Percentiles rank a stretch among this genome's conserved stretches.
phyloP scores from a whole-genome alignment of 441 rosid genomes.

The Gossypium schwendimanii region DNA sequence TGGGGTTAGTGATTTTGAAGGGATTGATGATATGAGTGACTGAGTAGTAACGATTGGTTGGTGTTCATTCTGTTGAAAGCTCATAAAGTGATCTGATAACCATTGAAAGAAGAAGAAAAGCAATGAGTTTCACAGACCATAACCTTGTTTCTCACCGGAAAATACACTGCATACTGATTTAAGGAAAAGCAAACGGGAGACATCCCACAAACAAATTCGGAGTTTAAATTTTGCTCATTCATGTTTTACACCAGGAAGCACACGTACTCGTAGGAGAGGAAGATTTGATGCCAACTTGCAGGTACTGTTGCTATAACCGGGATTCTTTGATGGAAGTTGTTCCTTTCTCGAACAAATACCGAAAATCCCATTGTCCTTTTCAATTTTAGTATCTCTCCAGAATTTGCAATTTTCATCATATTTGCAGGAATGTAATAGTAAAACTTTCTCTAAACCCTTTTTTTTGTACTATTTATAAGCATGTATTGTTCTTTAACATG shows the following conservation, averaged over 20 bases:
- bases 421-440: not conserved
- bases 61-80: not conserved
- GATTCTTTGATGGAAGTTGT: not conserved
- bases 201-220: not conserved
- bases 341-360: not conserved
- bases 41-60: not conserved
- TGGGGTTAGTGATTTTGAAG: constrained; percentile 43
- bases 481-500: not conserved
- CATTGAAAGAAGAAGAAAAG: not conserved
- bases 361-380: not conserved
- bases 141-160: not conserved
- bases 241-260: not conserved
- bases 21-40: constrained; percentile 48
- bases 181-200: not conserved
- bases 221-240: not conserved
- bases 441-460: not conserved
- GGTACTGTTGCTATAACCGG: not conserved
- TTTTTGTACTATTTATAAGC: not conserved
- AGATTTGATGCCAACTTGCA: not conserved
- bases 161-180: no score
- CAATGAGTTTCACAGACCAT: not conserved
- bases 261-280: not conserved
- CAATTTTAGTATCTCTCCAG: not conserved
- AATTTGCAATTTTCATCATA: not conserved
- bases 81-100: not conserved